A percentile compares a stretch with the other conserved stretches of the same genome.
Evolutionary conservation across 2,329 filamentous ascomycete genomes (phyloP).

Genomic region (Paracoccidioides lutzii): DNA sequence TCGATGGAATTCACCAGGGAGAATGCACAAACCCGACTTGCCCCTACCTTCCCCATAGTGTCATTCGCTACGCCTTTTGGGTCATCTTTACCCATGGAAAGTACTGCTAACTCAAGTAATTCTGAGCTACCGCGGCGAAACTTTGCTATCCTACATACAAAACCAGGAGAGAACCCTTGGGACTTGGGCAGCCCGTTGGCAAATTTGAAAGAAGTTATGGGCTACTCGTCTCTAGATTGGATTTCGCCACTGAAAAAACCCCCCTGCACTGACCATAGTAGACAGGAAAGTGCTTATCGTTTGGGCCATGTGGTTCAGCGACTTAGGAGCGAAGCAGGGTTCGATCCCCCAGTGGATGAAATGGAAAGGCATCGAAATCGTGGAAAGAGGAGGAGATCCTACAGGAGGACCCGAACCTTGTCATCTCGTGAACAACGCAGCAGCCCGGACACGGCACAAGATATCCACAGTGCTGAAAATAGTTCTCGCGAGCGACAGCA

Average conservation of each 20-base stretch:
- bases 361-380: background rate
- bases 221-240: slow-evolving; percentile 59
- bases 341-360: slow-evolving; percentile 8
- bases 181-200: slow-evolving; percentile 51
- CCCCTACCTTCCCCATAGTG: slow-evolving; percentile 27
- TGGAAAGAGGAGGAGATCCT: background rate
- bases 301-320: slow-evolving; percentile 50
- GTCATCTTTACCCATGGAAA: slow-evolving; percentile 6
- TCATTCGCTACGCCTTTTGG: slow-evolving; percentile 18
- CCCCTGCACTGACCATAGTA: slow-evolving; percentile 59
- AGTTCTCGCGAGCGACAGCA: background rate
- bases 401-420: no score
- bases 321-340: slow-evolving; percentile 38
- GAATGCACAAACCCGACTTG: slow-evolving; percentile 25
- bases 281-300: slow-evolving; percentile 53
- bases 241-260: slow-evolving; percentile 61
- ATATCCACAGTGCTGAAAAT: background rate
- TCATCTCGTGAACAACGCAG: background rate
- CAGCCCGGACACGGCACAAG: background rate
- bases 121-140: slow-evolving; percentile 38
- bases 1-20: slow-evolving; percentile 21
- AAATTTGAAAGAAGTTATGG: slow-evolving; percentile 76
- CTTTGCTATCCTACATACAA: slow-evolving; percentile 67
- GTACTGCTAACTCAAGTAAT: slow-evolving; percentile 4
- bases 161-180: slow-evolving; percentile 72